These are phyloP conservation scores for Arthrinium phaeospermum DNA, from an alignment of 2,329 filamentous ascomycete genomes.

Conservation along the genomic window DNA sequence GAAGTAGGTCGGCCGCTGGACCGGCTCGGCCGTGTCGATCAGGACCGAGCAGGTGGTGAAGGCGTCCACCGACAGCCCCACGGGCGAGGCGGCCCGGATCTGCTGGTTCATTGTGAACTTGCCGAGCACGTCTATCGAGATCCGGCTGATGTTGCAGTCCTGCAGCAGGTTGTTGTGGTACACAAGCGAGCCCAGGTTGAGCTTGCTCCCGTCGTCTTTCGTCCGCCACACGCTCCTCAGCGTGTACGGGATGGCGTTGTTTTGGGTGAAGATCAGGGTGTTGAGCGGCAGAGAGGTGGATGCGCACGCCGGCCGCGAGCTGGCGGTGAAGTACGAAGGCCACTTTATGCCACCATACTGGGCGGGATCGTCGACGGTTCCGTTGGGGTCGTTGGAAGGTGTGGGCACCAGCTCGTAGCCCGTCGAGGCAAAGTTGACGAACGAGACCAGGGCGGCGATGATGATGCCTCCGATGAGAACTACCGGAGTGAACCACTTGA, in stretches of 20 bases:
- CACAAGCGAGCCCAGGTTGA: not conserved
- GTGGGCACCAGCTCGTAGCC: not conserved
- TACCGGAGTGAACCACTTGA: not conserved
- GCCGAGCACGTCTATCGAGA: not conserved
- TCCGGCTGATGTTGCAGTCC: not conserved
- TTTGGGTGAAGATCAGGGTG: not conserved
- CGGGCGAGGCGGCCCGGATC: no score
- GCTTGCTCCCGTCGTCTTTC: not conserved
- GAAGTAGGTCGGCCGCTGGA: not conserved
- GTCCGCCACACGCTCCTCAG: not conserved
- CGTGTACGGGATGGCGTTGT: not conserved
- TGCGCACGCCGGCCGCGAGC: not conserved
- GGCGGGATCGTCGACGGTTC: not conserved
- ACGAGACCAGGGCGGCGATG: constrained; percentile 43
- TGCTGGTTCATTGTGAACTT: no score
- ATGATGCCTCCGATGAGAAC: constrained; percentile 27
- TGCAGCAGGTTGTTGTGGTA: not conserved
- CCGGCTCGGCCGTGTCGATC: not conserved
- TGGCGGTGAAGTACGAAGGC: not conserved
- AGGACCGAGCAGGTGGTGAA: not conserved
- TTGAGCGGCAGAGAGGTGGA: not conserved
- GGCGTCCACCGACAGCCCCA: not conserved
- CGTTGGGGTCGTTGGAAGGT: not conserved
- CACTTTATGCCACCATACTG: not conserved
- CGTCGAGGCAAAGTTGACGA: constrained; percentile 34